Evolutionary conservation across 2,329 filamentous ascomycete genomes (phyloP).

Genomic region (Trichoderma citrinoviride): DNA sequence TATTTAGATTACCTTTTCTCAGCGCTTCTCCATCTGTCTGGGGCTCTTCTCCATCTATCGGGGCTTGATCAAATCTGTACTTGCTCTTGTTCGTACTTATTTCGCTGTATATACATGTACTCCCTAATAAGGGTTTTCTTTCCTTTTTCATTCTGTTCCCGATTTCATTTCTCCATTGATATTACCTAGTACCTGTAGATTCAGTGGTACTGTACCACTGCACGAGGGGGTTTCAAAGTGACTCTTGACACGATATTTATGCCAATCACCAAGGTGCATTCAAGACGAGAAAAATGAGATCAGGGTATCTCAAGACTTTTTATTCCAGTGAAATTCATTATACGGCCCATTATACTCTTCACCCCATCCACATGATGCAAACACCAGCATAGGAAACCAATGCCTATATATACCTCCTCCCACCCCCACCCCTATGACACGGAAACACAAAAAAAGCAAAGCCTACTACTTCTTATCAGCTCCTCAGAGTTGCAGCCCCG

Average conservation of each 20-base stretch:
- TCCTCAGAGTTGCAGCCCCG: background rate
- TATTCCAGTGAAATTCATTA: background rate
- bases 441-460: background rate
- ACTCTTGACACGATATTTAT: no score
- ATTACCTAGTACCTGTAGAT: no score
- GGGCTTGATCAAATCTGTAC: background rate
- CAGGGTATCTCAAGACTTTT: constrained; percentile 17
- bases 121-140: background rate
- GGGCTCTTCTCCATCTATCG: background rate
- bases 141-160: background rate
- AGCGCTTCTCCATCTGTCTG: background rate
- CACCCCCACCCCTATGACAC: background rate
- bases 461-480: background rate
- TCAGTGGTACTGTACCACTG: no score
- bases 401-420: background rate
- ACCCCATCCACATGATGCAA: background rate
- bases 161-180: background rate
- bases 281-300: background rate
- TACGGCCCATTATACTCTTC: background rate
- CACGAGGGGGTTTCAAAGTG: no score
- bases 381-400: background rate
- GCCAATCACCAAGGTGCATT: background rate
- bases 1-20: background rate
- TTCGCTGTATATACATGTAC: constrained; percentile 9
- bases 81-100: background rate